phyloP scores from a whole-genome alignment of 208 protist genomes.

The Leishmania braziliensis region DNA sequence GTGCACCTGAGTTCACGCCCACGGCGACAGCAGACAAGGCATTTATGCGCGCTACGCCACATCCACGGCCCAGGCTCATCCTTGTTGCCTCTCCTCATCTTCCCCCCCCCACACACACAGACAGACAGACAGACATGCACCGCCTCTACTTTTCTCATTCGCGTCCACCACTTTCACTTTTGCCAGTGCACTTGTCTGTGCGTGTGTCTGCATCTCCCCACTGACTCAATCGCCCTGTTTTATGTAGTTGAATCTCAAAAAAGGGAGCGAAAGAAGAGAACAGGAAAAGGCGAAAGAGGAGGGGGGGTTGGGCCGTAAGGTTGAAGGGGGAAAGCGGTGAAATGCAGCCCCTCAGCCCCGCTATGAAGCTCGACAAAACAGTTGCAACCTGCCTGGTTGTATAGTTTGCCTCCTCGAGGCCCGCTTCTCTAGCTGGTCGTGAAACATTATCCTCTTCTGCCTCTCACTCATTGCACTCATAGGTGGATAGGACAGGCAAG shows the following conservation, averaged over 20 bases:
- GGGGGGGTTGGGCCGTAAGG: no score
- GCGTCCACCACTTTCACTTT: neutral
- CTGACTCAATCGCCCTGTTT: no score
- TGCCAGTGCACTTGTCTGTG: neutral
- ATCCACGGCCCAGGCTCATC: neutral
- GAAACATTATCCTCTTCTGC: neutral
- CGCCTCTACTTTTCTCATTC: neutral
- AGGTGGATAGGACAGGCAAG: neutral
- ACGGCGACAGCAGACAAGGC: neutral
- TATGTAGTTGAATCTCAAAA: neutral
- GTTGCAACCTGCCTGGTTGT: no score
- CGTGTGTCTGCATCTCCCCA: no score
- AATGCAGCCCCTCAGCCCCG: neutral
- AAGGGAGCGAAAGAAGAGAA: neutral
- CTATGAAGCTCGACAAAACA: no score
- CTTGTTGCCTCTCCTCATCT: neutral
- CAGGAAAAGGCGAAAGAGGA: neutral
- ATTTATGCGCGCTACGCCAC: neutral
- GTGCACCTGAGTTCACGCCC: neutral
- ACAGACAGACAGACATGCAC: neutral
- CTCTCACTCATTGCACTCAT: neutral
- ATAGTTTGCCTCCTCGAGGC: no score
- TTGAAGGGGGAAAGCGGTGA: neutral
- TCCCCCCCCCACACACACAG: neutral
- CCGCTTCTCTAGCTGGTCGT: neutral